These are phyloP conservation scores for Scenedesmus sp. DNA, from an alignment of 163 green algal genomes.

Conservation along the genomic window DNA sequence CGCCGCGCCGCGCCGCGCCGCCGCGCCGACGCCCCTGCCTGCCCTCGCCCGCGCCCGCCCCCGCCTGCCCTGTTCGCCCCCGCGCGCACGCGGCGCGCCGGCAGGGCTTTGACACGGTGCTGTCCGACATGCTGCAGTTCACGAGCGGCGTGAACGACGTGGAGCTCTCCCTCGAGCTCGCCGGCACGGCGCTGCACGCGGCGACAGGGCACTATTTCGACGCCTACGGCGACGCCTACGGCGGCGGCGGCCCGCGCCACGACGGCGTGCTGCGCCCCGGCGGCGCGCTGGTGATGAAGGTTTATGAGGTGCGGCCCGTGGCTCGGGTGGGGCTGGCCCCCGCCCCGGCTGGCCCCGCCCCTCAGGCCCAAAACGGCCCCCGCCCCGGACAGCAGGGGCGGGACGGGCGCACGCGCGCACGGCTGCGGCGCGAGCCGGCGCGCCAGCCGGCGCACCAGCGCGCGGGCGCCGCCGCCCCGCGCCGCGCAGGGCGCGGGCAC, in stretches of 20 bases:
- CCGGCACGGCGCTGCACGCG: constrained; percentile 70
- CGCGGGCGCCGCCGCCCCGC: no score
- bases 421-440: no score
- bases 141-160: constrained; percentile 65
- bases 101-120: constrained; percentile 72
- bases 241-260: constrained; percentile 52
- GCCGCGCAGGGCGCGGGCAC: constrained; percentile 63
- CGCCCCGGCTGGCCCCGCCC: no score
- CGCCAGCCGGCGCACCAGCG: no score
- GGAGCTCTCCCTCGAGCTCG: constrained; percentile 80
- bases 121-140: constrained; percentile 86
- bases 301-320: constrained; percentile 65
- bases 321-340: background rate
- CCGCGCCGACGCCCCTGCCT: no score
- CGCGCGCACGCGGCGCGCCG: background rate
- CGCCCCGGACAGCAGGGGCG: no score
- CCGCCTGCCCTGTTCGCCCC: no score
- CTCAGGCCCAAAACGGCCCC: no score
- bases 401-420: no score
- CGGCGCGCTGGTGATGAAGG: constrained; percentile 86
- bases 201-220: constrained; percentile 71
- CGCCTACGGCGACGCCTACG: constrained; percentile 52
- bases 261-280: constrained; percentile 71
- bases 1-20: no score
- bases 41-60: no score